Base-by-base conservation (phyloP, 1,284 basidiomycete genomes). In the Ustilago shanxiensis region DNA sequence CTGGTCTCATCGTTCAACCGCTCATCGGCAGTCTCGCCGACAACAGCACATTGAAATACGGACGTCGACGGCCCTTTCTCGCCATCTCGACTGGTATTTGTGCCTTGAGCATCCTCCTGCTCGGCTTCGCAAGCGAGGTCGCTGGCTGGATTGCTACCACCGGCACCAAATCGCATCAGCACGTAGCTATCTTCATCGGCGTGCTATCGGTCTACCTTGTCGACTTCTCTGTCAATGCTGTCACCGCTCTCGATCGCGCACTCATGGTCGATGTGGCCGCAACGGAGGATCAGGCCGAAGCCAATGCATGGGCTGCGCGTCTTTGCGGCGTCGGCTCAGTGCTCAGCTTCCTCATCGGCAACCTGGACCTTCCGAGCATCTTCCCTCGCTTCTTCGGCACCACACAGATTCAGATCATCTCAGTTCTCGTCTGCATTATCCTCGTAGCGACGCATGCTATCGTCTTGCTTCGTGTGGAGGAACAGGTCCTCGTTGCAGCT, bases 261-360 rank as follows among this genome's bases (percentile, higher is more conserved):
- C 88, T 95, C 6, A 87, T 94, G 18, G 91, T 95, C 0, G 90
- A 90, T 79, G 88, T 89, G 2, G 81, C 90, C 0, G 86, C 88
- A 5, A 88, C 92, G 0, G 86, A 89, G 0, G 89, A 91, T 54
- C 96, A 98, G 85, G 91, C 94, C 9, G 89, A 90, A 22, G 95
- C 92, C 0, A 98, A 95, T 85, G 96, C 95, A 0, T 99, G 96
- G 95, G 95, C 94, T 1, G 94, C 94, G 0, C 89, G 93, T 24
- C 94, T 98, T 92, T 76, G 78, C 6, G 82, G 77, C 11, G 39
- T 74, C 0, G 84, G 84, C 8, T 68, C 80, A 2, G 74, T 85
- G 37, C 39, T 83, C 11, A 84, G 84, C 55, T 84, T 83, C 37
- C 67, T 83, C 14, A 66, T 84, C n/a, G 81, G 83, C 41, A 75